Evolutionary conservation across 176 grass and related monocot genomes (phyloP).

Genomic region (Bromus sterilis): DNA sequence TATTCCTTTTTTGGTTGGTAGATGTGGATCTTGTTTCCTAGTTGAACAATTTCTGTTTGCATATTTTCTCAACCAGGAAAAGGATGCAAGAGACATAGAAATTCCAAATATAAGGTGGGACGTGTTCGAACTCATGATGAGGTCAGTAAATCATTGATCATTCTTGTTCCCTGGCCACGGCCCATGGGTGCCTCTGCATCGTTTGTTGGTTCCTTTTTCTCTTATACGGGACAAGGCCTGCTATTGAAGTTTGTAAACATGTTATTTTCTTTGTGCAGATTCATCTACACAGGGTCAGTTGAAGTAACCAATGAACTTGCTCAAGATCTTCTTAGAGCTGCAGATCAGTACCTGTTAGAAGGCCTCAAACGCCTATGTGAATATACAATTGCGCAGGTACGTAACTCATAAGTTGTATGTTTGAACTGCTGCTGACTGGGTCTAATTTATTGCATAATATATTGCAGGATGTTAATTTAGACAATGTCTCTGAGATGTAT

Average conservation of each 20-base stretch:
- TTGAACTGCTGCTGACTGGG: neutral
- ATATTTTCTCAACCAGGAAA: conserved; percentile 66
- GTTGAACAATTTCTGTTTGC: neutral
- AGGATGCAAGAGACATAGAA: conserved; percentile 99
- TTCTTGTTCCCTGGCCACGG: neutral
- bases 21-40: conserved; percentile 12
- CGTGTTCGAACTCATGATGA: conserved; percentile 98
- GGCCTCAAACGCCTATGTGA: conserved; percentile 96
- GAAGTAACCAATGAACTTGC: conserved; percentile 72
- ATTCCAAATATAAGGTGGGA: conserved; percentile 97
- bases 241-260: conserved; percentile 7
- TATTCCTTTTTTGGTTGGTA: conserved; percentile 9
- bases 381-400: conserved; percentile 90
- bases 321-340: conserved; percentile 93
- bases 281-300: conserved; percentile 95
- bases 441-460: conserved; percentile 27
- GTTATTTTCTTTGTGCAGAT: conserved; percentile 52
- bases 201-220: neutral
- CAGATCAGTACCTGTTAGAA: conserved; percentile 97
- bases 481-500: conserved; percentile 89
- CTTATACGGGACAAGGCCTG: conserved; percentile 4
- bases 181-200: neutral
- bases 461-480: conserved; percentile 84
- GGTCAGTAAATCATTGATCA: conserved; percentile 25
- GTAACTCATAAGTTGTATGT: neutral